These are phyloP conservation scores for Aphanoascus verrucosus DNA, from an alignment of 2,329 filamentous ascomycete genomes.

Conservation along the genomic window DNA sequence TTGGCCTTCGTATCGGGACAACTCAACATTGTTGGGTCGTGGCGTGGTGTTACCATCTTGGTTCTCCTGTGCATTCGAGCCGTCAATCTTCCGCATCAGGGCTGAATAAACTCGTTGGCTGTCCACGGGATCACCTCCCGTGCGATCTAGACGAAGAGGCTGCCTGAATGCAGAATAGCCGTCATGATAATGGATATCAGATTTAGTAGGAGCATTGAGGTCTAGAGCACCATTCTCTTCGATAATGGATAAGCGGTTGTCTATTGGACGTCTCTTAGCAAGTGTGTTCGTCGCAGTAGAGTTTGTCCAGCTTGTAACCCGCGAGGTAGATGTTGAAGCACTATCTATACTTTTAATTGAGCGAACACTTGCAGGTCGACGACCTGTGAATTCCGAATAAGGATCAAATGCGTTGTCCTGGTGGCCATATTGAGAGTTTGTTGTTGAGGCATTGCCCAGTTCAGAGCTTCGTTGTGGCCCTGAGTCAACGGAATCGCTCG, in stretches of 20 bases:
- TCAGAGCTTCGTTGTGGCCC: conserved; percentile 8
- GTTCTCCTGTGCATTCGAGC: conserved; percentile 10
- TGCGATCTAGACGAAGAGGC: conserved; percentile 16
- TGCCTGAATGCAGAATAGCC: conserved; percentile 24
- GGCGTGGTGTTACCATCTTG: neutral
- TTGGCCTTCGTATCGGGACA: neutral
- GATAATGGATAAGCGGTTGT: conserved; percentile 35
- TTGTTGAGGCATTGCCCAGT: neutral
- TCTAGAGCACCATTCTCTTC: conserved; percentile 29
- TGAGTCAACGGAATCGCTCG: conserved; percentile 17
- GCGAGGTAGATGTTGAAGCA: conserved; percentile 30
- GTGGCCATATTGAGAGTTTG: neutral
- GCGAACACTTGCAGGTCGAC: conserved; percentile 18
- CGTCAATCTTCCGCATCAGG: conserved; percentile 24
- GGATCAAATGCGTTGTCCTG: neutral
- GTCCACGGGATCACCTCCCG: conserved; percentile 18
- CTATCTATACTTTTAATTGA: conserved; percentile 26
- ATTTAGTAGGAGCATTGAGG: conserved; percentile 20
- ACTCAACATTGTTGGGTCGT: neutral
- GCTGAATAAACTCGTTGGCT: conserved; percentile 27
- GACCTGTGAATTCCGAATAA: neutral
- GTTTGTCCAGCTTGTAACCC: conserved; percentile 42
- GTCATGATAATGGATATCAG: conserved; percentile 19
- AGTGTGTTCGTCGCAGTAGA: conserved; percentile 36
- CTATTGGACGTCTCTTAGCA: conserved; percentile 23